Base-by-base conservation (phyloP, 306 rosid species). In the Rosa chinensis region DNA sequence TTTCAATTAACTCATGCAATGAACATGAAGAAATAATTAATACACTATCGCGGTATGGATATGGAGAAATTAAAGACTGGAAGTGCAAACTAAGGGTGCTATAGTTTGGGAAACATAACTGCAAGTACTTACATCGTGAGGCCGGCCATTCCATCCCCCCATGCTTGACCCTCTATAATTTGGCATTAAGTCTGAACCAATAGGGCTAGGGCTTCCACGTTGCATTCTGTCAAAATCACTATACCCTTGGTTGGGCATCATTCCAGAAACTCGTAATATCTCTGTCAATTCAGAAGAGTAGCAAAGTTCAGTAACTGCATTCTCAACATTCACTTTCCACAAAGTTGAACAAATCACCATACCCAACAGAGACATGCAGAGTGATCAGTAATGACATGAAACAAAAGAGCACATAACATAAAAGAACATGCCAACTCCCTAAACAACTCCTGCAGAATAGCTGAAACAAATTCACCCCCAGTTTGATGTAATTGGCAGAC, bases 121-220 rank as follows among this genome's bases (percentile, higher is more conserved):
- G 20, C 66, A 3, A 66, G 58, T 37, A 80, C 81, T 82, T 82
- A 94, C 98, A 91, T 92, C 98, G 42, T 85, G 94, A 72, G 94
- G 90, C 72, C 91, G 87, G 62, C 87, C 87, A 80, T 89, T 92
- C 98, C 99, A 93, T 82, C 91, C 92, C 73, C 91, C 79, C 62
- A 87, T 73, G 49, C 97, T 90, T n/a, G 98, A 70, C 42, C 92
- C 93, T 39, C 86, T 78, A 72, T 90, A 92, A 82, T 87, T 95
- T 48, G 99, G 89, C 76, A 93, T 89, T 77, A 90, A 86, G 76
- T 90, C 90, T 59, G 99, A 89, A 80, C 94, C 89, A 90, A 93
- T 87, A 48, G 99, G 99, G 84, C 99, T 93, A 45, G 99, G 99
- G 80, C 99, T 95, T 89, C 99, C 90, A 75, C 93, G 97, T 81